A percentile compares a stretch with the other conserved stretches of the same genome.
Evolutionary conservation across 805 yeast species (phyloP).

Genomic region (Hanseniaspora meyeri): DNA sequence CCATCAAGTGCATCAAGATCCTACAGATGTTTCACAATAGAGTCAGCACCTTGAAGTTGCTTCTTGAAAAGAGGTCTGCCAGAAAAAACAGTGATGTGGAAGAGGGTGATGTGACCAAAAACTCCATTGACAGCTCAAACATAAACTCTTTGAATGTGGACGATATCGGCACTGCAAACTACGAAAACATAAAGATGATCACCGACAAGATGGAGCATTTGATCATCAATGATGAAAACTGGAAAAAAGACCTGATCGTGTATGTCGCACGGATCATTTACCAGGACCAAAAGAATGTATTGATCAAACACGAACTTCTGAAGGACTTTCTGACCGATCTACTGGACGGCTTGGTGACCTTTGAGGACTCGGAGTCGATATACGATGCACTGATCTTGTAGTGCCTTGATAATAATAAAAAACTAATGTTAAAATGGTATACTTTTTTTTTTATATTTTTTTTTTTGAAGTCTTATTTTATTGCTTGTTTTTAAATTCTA

Average conservation of each 20-base stretch:
- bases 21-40: conserved; percentile 5
- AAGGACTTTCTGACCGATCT: conserved; percentile 10
- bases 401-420: not conserved
- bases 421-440: not conserved
- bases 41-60: not conserved
- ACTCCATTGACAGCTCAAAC: not conserved
- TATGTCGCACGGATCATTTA: conserved; percentile 9
- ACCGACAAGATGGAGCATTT: not conserved
- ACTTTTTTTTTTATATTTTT: not conserved
- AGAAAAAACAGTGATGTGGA: not conserved
- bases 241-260: conserved; percentile 12
- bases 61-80: not conserved
- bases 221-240: conserved; percentile 10
- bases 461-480: conserved; percentile 1
- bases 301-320: conserved; percentile 2
- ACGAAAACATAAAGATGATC: not conserved
- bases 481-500: not conserved
- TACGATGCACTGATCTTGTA: conserved; percentile 3
- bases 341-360: conserved; percentile 7
- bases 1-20: conserved; percentile 2
- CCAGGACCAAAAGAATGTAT: conserved; percentile 9
- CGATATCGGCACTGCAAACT: not conserved
- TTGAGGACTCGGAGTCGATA: conserved; percentile 12
- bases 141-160: not conserved
- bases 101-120: not conserved